Evolutionary conservation across 768 basidiomycete species (phyloP), one percentile per base, ranked within the genome.

Genomic region (Amyloporia xantha): DNA sequence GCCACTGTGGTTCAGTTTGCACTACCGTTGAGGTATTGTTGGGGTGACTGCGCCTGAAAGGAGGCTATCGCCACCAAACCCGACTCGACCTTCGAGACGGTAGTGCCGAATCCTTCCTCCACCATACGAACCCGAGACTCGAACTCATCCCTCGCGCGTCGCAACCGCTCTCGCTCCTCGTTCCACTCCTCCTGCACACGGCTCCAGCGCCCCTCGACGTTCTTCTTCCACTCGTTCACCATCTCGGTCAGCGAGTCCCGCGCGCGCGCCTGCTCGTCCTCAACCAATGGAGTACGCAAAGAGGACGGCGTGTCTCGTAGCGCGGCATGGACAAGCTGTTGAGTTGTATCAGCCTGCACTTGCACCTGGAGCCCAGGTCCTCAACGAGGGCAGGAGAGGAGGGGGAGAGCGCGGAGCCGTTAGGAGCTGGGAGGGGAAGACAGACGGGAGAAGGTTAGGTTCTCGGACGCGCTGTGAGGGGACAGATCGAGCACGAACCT

Each of bases 101-200:
- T 66, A 52, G 66, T 70, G 35, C 74, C 75, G 17, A 84, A 54
- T 3, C 77, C 73, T 12, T 69, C 65, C 55, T 84, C 81, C n/a
- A 82, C 68, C 7, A 64, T 63, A 11, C 73, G 69, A 44, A 77
- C 69, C 47, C 79, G 74, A 5, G 50, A 66, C 66, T 94, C 93
- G 84, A 87, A 94, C 56, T 93, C 89, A 36, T 87, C 82, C 41
- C 84, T 74, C 11, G 89, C 90, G 17, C 75, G 70, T 35, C 74
- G 71, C 10, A 96, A 72, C 17, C 89, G 73, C 52, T 85, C 84
- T 3, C 91, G 74, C 65, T 96, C 93, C 30, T 77, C 71, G 1
- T 74, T 75, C 91, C 91, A 96, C 48, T 87, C 86, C 55, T 89
- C 84, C 57, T 84, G 79, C 26, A 93, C 82, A 24, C 66, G 69